A percentile compares a stretch with the other conserved stretches of the same genome.
Conservation (phyloP, 768 basidiomycete species). For the Xanthoconium stramineum region DNA sequence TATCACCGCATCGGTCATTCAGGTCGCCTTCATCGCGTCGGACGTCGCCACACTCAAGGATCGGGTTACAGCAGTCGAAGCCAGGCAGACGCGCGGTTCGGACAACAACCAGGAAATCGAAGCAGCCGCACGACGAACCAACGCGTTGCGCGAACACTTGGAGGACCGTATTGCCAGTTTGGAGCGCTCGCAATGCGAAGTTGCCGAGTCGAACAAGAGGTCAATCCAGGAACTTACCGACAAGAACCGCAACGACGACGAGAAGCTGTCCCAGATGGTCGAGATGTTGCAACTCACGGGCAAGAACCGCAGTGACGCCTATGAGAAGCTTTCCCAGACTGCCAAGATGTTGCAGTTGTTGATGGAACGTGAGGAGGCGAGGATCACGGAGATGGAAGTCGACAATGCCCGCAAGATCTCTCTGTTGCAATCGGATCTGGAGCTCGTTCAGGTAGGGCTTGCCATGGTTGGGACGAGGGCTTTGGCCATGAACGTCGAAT, state of each 20-base stretch:
- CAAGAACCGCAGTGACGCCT: background rate
- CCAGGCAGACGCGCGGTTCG: background rate
- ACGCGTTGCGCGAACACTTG: conserved; percentile 1
- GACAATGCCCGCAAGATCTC: conserved; percentile 16
- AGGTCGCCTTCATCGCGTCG: conserved; percentile 4
- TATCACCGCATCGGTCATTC: background rate
- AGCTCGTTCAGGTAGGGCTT: conserved; percentile 6
- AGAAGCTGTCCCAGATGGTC: background rate
- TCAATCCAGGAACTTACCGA: background rate
- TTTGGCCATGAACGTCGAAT: background rate
- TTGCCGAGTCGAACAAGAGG: conserved; percentile 1
- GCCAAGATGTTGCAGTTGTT: background rate
- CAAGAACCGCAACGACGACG: background rate
- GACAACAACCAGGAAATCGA: background rate
- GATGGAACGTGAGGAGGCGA: conserved; percentile 16
- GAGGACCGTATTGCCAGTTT: background rate
- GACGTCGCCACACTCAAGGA: conserved; percentile 17
- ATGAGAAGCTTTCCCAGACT: conserved; percentile 3
- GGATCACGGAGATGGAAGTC: conserved; percentile 10
- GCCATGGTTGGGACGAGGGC: conserved; percentile 1
- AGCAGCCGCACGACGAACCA: background rate
- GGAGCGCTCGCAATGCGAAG: conserved; percentile 6
- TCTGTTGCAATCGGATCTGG: conserved; percentile 16
- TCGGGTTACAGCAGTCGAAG: conserved; percentile 18
- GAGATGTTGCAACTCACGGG: no score